Base-by-base conservation (phyloP, 179 eudicot species). In the Spergularia azorica region DNA sequence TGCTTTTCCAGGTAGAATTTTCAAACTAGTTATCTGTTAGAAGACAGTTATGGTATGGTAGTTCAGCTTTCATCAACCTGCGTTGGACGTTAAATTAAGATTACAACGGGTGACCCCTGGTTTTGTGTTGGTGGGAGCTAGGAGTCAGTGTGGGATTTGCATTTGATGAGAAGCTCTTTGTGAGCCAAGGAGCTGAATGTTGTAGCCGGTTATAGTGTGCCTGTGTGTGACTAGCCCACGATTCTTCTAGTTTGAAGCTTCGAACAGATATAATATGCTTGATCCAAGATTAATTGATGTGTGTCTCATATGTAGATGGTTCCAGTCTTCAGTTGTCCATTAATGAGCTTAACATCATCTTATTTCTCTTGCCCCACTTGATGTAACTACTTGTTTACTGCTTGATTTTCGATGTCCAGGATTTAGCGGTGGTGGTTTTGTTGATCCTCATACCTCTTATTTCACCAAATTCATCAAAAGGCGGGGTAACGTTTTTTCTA, bases 391-490 rank as follows among this genome's bases (percentile, higher is more conserved):
- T 39, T 68, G 36, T 58, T 57, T 71, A n/a, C 67, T 46, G 65
- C 73, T 57, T 66, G 36, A 16, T 70, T 73, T 72, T 63, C 60
- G 52, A 64, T 60, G 58, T 70, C 77, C 94, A 95, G 99, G 99
- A 95, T 88, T 72, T 95, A 84, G 99, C 99, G 70, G 99, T 95
- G 84, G 99, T 95, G 85, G 97, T 95, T 81, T 82, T 95, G 86
- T 88, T 95, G 83, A 95, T 95, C 78, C 99, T 95, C 80, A 93
- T 95, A 81, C 99, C 99, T 64, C 95, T 95, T 63, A 87, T 95
- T 79, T 95, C 99, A 80, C 99, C 97, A 76, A 93, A 88, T 88
- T 95, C 99, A 36, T 93, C 99, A 3, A 93, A 95, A 90, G 97
- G 99, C 88, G 97, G 99, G 97, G 99, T 95, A 95, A 87, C 26